Conservation (phyloP, 345 rosid species). For the Carallia pectinifolia region DNA sequence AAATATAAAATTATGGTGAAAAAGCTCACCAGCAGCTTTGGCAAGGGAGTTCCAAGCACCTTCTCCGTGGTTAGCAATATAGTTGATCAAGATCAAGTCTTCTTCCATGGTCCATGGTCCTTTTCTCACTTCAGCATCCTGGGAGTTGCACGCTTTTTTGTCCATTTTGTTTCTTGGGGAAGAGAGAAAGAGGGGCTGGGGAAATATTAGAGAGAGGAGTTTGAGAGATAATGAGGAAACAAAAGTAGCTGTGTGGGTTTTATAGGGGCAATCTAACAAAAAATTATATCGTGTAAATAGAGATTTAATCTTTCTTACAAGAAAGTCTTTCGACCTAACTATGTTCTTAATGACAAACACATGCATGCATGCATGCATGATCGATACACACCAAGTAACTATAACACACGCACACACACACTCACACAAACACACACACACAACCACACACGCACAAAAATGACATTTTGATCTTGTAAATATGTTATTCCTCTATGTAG, state of each 20-base stretch:
- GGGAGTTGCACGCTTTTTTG: conserved; percentile 50
- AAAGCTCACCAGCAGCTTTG: conserved; percentile 71
- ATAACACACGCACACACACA: not conserved
- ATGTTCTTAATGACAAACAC: conserved; percentile 26
- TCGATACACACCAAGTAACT: not conserved
- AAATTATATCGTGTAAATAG: not conserved
- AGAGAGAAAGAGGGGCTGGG: not conserved
- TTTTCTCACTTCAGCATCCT: conserved; percentile 87
- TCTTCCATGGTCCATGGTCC: conserved; percentile 99
- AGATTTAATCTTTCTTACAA: conserved; percentile 1
- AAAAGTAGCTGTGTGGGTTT: conserved; percentile 27
- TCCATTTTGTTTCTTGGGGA: conserved; percentile 43
- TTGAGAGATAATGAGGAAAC: conserved; percentile 8
- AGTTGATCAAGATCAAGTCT: conserved; percentile 82
- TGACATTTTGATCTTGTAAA: too few species aligned
- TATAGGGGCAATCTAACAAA: conserved; percentile 30
- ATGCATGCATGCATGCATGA: conserved; percentile 29
- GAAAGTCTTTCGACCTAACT: conserved; percentile 31
- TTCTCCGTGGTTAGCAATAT: conserved; percentile 92
- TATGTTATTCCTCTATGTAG: too few species aligned
- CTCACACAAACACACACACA: not conserved
- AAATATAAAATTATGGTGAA: not conserved
- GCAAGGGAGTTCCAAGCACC: conserved; percentile 97
- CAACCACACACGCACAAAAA: not conserved
- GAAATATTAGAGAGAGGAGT: conserved; percentile 7